phyloP scores from a whole-genome alignment of 805 yeast genomes.

The Ogataea paraovalis region DNA sequence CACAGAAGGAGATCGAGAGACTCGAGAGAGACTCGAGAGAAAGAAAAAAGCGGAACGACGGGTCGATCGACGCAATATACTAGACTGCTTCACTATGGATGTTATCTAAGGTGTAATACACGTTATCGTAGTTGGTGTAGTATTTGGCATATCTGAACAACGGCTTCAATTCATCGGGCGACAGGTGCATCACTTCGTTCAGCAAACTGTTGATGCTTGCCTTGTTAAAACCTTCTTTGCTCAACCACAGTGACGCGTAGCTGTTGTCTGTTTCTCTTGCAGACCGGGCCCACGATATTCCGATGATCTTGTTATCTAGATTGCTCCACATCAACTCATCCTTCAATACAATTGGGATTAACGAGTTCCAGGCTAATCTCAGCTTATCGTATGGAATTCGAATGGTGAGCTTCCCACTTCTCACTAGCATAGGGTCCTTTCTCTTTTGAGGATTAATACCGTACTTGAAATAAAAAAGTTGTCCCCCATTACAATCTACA shows the following conservation, averaged over 20 bases:
- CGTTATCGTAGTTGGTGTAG: slow-evolving; percentile 14
- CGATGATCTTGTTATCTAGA: slow-evolving; percentile 15
- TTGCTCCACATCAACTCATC: slow-evolving; percentile 19
- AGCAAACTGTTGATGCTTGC: slow-evolving; percentile 11
- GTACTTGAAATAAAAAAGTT: slow-evolving; percentile 17
- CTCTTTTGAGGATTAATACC: slow-evolving; percentile 18
- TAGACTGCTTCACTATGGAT: too few species aligned
- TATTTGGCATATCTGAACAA: slow-evolving; percentile 17
- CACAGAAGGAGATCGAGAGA: too few species aligned
- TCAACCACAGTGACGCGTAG: slow-evolving; percentile 15
- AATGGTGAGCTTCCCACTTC: slow-evolving; percentile 15
- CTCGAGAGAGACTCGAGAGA: too few species aligned
- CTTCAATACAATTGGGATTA: slow-evolving; percentile 10
- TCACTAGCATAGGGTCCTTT: slow-evolving; percentile 16
- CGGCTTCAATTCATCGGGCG: slow-evolving; percentile 16
- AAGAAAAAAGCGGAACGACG: too few species aligned
- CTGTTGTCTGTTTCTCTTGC: slow-evolving; percentile 5
- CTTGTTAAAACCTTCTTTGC: slow-evolving; percentile 13
- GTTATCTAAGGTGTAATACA: slow-evolving; percentile 14
- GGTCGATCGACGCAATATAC: too few species aligned
- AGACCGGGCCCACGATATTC: slow-evolving; percentile 17
- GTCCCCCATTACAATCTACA: background rate
- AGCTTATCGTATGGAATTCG: slow-evolving; percentile 14
- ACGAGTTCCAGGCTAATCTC: slow-evolving; percentile 11
- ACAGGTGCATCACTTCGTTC: slow-evolving; percentile 14